Base-by-base conservation (phyloP, 345 rosid species). In the Sapria himalayana region DNA sequence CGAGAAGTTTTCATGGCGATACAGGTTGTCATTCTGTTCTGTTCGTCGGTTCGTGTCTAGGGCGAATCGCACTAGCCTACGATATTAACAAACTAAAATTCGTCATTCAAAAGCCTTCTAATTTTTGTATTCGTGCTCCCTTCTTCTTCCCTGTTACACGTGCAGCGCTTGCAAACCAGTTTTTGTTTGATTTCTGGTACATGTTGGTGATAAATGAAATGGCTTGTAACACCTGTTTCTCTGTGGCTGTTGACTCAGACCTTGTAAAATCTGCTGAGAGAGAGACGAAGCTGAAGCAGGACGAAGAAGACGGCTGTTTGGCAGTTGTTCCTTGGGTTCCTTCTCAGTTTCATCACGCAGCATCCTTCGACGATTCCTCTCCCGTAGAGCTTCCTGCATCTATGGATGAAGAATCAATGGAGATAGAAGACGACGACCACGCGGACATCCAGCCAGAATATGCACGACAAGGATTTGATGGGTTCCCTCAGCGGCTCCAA, bases 291-390 rank as follows among this genome's bases (percentile, higher is more conserved):
- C 15, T 16, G 34, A 37, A 31, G 3, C 19, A 42, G 7, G 21
- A 29, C 5, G 3, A 21, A 11, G 21, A 31, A 16, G 49, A 37
- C 14, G 42, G 48, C 6, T 43, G 66, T 18, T 52, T 59, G 59
- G 85, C 85, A 1, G 61, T 78, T 41, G 66, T 82, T 34, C 68
- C 74, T 0, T 81, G 81, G 81, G 57, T 57, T 52, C 63, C 72
- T 15, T 58, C 52, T 22, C 66, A 49, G 55, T 8, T 35, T 41
- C 38, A 57, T 10, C 1, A 20, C 5, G 27, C 49, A 15, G 34
- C 14, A 12, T 31, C 37, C 1, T 4, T 7, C n/a, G 57, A 54
- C 15, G 14, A 18, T 10, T 17, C 39, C 3, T n/a, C n/a, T n/a
- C 42, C 47, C 22, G 17, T 29, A 9, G 55, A 49, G 32, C 50